These are phyloP conservation scores for Fusarium penzigii DNA, from an alignment of 2,329 filamentous ascomycete species.

Conservation along the genomic window DNA sequence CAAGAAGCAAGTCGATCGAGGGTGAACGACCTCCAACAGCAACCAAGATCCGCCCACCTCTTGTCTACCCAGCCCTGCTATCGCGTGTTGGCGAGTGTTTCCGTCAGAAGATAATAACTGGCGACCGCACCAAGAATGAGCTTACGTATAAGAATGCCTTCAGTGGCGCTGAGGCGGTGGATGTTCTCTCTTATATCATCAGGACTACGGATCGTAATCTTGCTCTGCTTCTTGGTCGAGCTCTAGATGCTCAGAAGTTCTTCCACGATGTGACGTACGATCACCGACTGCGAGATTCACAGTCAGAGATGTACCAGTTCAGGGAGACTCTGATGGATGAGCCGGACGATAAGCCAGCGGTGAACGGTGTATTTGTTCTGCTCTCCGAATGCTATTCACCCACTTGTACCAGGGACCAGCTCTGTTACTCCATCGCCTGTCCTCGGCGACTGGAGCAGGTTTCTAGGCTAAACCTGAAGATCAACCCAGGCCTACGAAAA, in stretches of 20 bases:
- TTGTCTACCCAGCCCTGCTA: conserved; percentile 91
- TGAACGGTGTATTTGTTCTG: conserved; percentile 95
- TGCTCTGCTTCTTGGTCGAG: conserved; percentile 84
- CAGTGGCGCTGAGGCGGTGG: conserved; percentile 91
- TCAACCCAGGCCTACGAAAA: conserved; percentile 80
- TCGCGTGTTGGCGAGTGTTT: conserved; percentile 95
- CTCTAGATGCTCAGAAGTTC: conserved; percentile 96
- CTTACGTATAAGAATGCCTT: conserved; percentile 97
- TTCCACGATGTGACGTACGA: conserved; percentile 99
- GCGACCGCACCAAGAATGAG: conserved; percentile 93
- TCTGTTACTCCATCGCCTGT: conserved; percentile 98
- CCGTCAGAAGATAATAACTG: conserved; percentile 80
- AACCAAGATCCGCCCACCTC: conserved; percentile 67
- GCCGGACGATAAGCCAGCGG: conserved; percentile 66
- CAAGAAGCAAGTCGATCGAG: conserved; percentile 57
- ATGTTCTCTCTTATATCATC: conserved; percentile 94
- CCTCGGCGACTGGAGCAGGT: conserved; percentile 92
- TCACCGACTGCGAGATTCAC: conserved; percentile 90
- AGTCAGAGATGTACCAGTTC: conserved; percentile 95
- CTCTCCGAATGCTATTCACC: conserved; percentile 97
- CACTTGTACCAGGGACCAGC: conserved; percentile 89
- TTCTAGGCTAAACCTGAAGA: conserved; percentile 88
- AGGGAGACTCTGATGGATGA: conserved; percentile 88
- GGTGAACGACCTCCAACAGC: conserved; percentile 58
- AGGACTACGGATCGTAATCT: conserved; percentile 95